These are phyloP conservation scores for Dichomitus squalens DNA, from an alignment of 1,284 basidiomycete species.

Conservation along the genomic window DNA sequence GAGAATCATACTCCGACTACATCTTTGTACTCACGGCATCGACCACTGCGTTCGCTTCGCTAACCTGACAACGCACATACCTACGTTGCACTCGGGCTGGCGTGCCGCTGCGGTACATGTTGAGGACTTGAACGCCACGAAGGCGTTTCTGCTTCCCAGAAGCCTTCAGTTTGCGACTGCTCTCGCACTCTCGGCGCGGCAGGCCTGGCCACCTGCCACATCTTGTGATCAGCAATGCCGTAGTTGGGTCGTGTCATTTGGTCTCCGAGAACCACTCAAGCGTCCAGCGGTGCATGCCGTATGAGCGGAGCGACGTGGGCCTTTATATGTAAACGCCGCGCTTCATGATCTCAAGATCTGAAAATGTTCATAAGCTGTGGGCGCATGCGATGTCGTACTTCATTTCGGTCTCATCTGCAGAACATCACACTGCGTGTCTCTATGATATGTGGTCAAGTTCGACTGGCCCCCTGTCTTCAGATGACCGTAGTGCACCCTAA, in stretches of 20 bases:
- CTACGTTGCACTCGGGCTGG: background rate
- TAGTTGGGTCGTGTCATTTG: conserved; percentile 1
- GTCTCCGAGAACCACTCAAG: background rate
- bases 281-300: background rate
- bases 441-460: background rate
- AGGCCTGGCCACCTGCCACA: conserved; percentile 15
- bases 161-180: background rate
- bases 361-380: background rate
- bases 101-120: background rate
- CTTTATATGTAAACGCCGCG: conserved; percentile 7
- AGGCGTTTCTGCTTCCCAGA: background rate
- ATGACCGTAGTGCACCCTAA: too few relatives aligned
- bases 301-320: conserved; percentile 10
- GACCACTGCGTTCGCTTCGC: background rate
- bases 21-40: background rate
- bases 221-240: conserved; percentile 21
- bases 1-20: background rate
- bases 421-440: background rate
- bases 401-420: background rate
- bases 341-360: conserved; percentile 9
- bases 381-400: background rate
- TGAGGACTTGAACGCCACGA: background rate
- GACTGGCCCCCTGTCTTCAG: too few relatives aligned
- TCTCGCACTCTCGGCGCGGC: conserved; percentile 12
- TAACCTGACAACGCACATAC: background rate